Evolutionary conservation across 768 basidiomycete genomes (phyloP), one percentile per base, ranked within the genome.

Genomic region (Boletus speciosus): DNA sequence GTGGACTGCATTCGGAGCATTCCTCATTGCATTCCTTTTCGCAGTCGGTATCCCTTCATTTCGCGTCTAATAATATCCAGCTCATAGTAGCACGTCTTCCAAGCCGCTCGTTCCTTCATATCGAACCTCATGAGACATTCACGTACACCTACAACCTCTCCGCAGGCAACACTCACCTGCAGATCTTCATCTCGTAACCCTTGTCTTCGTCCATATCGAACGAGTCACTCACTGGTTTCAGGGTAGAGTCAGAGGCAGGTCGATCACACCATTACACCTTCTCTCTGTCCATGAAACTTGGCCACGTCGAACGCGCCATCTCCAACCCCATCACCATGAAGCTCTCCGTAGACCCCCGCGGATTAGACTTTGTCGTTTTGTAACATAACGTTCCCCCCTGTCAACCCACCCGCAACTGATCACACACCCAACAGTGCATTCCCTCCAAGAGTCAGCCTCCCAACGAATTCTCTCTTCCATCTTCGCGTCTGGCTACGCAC

Each of bases 401-500:
- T 19, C 25, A 12, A n/a, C 37, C 4, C 29, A 37, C 14, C 12
- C 14, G 1, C 14, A 14, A 35, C 54, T 60, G 12, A 63, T 39
- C 16, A 2, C 16, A 37, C 34, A 6, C 23, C 16, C 6, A 32
- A 43, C 49, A 86, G 84, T 59, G 68, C 78, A 7, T 85, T 84
- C 62, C 82, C 83, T 11, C 84, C 84, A n/a, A 81, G 81, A 64
- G 60, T 75, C 21, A 76, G 75, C 42, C 66, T 83, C 2, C 84
- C 85, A 0, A 68, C 69, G n/a, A 81, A 78, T 0, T 79, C 77
- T 50, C 65, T 85, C 4, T 81, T 74, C 69, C 78, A 79, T 15
- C 69, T 86, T 21, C 82, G 86, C 0, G 81, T 86, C 19, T 88
- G 86, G 85, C 71, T 87, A 41, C 76, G 81, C 14, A 76, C 76